Base-by-base conservation (phyloP, 2,329 filamentous ascomycete species). In the Calonectria pseudoreteaudii region DNA sequence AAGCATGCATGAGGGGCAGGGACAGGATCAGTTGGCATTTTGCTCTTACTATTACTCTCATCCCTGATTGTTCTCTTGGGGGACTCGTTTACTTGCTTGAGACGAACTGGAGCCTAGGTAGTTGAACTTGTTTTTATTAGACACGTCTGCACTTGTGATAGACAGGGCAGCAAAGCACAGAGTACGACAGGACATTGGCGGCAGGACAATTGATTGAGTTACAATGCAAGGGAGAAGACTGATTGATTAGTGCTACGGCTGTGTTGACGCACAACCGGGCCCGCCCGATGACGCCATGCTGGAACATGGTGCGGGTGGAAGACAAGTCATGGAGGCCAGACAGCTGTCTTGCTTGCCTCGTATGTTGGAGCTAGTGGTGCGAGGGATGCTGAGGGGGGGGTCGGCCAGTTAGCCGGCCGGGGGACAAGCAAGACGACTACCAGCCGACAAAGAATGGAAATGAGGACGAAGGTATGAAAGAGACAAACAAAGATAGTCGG, bases 61-160 rank as follows among this genome's bases (percentile, higher is more conserved):
- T 44, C 10, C 49, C 49, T 58, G 44, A 23, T 44, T 69, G 41
- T 34, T 52, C 20, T 47, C 23, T 52, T 58, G n/a, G 38, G 26
- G n/a, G 34, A 58, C 30, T 64, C 23, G 20, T 66, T 68, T 56
- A 38, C 62, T 69, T 71, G 41, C 34, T 36, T 50, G 10, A 56
- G 20, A 67, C 49, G 64, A 30, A 67, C 64, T 44, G 70, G 70
- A 71, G 70, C 66, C 64, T 62, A 71, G 62, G 62, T 66, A 66
- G 65, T 53, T 67, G 65, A 67, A 67, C 65, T 67, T 68, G 34
- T 62, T 62, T 41, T 62, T 62, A 52, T 58, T 71, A 71, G 70
- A 71, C 64, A 53, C 53, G 30, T n/a, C 53, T 67, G 70, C 56
- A 60, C 68, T 70, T 70, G 68, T 38, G 68, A 58, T 58, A 50